Percentiles rank a stretch among this genome's conserved stretches.
These are phyloP conservation scores for Yamadazyma spencermartinsiae DNA, from an alignment of 1,139 yeast species.

Conservation along the genomic window DNA sequence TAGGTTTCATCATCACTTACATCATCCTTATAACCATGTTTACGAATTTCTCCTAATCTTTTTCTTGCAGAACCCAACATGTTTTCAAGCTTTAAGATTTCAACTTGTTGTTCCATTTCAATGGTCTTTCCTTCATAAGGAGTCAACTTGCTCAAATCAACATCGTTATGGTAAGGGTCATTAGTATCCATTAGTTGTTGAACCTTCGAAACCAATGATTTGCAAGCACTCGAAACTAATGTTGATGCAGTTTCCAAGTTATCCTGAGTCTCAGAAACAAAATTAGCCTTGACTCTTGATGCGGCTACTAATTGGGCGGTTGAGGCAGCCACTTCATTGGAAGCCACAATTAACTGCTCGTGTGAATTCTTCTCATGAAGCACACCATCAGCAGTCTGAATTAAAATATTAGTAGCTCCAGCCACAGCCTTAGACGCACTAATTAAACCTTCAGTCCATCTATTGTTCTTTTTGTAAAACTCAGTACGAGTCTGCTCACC, in stretches of 20 bases:
- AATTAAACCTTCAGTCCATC: constrained; percentile 94
- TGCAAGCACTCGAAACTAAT: constrained; percentile 73
- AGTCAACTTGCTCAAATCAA: constrained; percentile 70
- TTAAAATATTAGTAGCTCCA: constrained; percentile 74
- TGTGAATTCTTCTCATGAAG: constrained; percentile 62
- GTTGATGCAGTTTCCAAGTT: constrained; percentile 68
- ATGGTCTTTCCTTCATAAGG: constrained; percentile 83
- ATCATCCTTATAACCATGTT: constrained; percentile 67
- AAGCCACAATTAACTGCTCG: constrained; percentile 86
- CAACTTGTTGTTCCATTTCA: constrained; percentile 94
- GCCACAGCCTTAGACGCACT: constrained; percentile 93
- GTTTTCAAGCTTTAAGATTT: constrained; percentile 80
- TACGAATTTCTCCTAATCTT: constrained; percentile 82
- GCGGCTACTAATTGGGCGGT: constrained; percentile 94
- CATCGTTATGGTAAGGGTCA: constrained; percentile 35
- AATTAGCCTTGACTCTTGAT: constrained; percentile 81
- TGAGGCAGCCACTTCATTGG: constrained; percentile 90
- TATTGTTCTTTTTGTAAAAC: constrained; percentile 81
- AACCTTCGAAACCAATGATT: constrained; percentile 67
- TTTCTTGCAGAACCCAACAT: constrained; percentile 71
- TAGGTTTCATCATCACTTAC: constrained; percentile 47
- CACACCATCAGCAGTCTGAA: constrained; percentile 86
- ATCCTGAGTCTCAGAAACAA: constrained; percentile 77
- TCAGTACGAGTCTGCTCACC: constrained; percentile 71
- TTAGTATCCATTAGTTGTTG: constrained; percentile 55